Base-by-base conservation (phyloP, 2,329 filamentous ascomycete species). In the Cryoendolithus antarcticus region DNA sequence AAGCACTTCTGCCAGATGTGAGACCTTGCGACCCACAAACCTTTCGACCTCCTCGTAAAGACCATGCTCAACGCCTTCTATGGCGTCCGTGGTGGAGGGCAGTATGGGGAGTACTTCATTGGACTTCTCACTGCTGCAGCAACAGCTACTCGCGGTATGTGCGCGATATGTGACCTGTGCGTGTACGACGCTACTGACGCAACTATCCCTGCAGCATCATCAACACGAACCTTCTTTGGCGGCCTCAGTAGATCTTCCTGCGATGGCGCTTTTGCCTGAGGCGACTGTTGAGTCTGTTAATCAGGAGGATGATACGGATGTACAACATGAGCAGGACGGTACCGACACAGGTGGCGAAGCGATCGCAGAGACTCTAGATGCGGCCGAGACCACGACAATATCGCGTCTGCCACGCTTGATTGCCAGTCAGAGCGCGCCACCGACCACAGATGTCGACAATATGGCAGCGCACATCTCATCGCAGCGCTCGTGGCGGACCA, bases 141-240 rank as follows among this genome's bases (percentile, higher is more conserved):
- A 21, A 21, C 19, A 21, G 19, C 19, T 21, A 21, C 19, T 21
- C 19, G 32, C 38, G n/a, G 12, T 15, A 32, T 15, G 32, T 33
- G 24, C 9, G 37, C 10, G 19, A 38, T 9, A 33, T 39, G 38
- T 34, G 28, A 24, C 32, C 37, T 5, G 31, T 24, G 33, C 19
- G 19, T 21, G 19, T 21, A 21, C 19, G 19, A 21, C 19, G 19
- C 19, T 11, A 41, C 45, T 56, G 49, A 55, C 50, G 48, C 48
- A 43, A 48, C 35, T 30, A 53, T 44, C 50, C 51, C 45, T 53
- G 54, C 45, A 52, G 46, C 33, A 40, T 30, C 40, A 40, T 33
- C 40, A 47, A 47, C 43, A 21, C 19, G 19, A 21, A 21, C 19
- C 19, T 21, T 21, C 19, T 21, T 21, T 21, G 19, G 19, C 19